Conservation (phyloP, 2,329 filamentous ascomycete species). For the Microdochium bolleyi region DNA sequence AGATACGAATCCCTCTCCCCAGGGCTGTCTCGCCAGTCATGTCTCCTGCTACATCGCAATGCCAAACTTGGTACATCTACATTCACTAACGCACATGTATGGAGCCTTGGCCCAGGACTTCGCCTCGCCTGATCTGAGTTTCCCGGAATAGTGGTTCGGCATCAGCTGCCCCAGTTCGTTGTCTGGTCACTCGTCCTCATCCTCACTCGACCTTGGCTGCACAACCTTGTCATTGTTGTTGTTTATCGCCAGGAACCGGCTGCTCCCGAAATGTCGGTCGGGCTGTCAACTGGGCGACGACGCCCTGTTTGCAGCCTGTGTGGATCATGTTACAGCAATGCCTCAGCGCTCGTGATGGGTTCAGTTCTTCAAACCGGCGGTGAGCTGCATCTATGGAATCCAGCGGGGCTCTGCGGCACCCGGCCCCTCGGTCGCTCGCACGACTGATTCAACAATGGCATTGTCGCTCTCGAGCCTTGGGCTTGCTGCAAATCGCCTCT, state of each 20-base stretch:
- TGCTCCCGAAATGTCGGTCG: not conserved
- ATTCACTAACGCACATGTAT: not conserved
- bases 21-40: not conserved
- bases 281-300: not conserved
- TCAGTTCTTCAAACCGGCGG: not conserved
- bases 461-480: not conserved
- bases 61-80: not conserved
- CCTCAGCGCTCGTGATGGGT: not conserved
- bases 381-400: not conserved
- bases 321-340: not conserved
- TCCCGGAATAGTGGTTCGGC: not conserved
- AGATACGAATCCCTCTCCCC: not conserved
- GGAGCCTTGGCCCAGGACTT: not conserved
- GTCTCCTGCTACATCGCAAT: not conserved
- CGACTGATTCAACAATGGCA: not conserved
- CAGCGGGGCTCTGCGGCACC: not conserved
- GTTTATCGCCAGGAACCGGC: not conserved
- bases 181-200: not conserved
- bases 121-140: not conserved
- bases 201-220: not conserved
- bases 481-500: not conserved
- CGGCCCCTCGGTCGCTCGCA: not conserved
- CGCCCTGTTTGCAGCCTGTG: not conserved
- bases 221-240: not conserved
- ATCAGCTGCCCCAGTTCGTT: not conserved